Evolutionary conservation across 805 yeast species (phyloP).

Genomic region (Priceomyces carsonii): DNA sequence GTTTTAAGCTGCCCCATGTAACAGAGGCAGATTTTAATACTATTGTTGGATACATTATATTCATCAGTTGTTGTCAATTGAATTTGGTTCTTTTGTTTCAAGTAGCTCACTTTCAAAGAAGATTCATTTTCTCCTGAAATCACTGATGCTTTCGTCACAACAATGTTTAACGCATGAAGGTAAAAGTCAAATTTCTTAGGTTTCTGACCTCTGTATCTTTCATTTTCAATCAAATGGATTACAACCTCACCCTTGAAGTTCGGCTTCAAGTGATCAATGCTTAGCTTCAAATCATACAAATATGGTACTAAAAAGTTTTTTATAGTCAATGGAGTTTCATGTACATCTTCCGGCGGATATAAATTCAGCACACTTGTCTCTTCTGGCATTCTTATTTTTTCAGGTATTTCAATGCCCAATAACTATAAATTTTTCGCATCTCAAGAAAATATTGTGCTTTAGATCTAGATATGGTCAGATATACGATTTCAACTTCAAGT

Average conservation of each 20-base stretch:
- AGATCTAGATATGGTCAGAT: too few relatives aligned
- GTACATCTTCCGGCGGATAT: background rate
- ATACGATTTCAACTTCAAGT: too few relatives aligned
- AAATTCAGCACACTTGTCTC: background rate
- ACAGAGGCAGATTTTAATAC: slow-evolving; percentile 22
- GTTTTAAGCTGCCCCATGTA: slow-evolving; percentile 55
- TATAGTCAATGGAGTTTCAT: slow-evolving; percentile 7
- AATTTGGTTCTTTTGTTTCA: slow-evolving; percentile 42
- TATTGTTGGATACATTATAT: slow-evolving; percentile 8
- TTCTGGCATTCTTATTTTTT: background rate
- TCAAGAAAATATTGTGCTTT: too few relatives aligned
- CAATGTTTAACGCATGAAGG: slow-evolving; percentile 42
- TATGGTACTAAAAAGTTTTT: slow-evolving; percentile 29
- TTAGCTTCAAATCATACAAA: slow-evolving; percentile 37
- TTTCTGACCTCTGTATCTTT: slow-evolving; percentile 10
- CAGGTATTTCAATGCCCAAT: too few relatives aligned
- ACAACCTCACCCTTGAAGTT: slow-evolving; percentile 46
- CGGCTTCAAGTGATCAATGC: slow-evolving; percentile 44
- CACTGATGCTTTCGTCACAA: slow-evolving; percentile 36
- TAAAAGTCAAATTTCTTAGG: slow-evolving; percentile 18
- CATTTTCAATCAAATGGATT: slow-evolving; percentile 31
- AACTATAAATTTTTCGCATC: too few relatives aligned
- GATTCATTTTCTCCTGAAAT: slow-evolving; percentile 10
- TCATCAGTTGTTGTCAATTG: slow-evolving; percentile 21
- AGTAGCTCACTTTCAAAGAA: slow-evolving; percentile 30